Conservation (phyloP, 768 basidiomycete genomes). For the Chalciporus piperatus region DNA sequence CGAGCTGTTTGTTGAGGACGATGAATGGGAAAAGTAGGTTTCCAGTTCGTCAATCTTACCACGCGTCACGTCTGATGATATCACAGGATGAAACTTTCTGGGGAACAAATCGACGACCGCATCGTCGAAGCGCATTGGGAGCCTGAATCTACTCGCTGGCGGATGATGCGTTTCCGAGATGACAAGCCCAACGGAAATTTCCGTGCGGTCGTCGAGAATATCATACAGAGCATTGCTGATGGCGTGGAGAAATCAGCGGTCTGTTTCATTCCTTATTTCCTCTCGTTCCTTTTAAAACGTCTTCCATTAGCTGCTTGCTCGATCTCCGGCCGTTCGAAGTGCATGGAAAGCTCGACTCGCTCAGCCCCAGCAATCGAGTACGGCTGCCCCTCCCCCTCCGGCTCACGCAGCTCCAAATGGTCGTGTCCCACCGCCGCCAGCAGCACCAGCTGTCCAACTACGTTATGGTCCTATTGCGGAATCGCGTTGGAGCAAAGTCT, state of each 20-base stretch:
- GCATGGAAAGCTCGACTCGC: constrained; percentile 71
- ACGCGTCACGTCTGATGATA: constrained; percentile 2
- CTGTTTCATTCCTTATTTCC: constrained; percentile 27
- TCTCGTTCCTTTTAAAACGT: constrained; percentile 9
- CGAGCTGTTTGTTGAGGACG: constrained; percentile 78
- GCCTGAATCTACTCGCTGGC: constrained; percentile 60
- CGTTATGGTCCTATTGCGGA: constrained; percentile 63
- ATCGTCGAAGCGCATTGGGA: constrained; percentile 97
- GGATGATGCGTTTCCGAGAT: constrained; percentile 89
- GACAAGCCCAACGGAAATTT: constrained; percentile 96
- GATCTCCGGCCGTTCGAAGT: constrained; percentile 59
- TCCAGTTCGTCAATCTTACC: neutral
- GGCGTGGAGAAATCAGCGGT: constrained; percentile 90
- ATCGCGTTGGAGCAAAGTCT: constrained; percentile 72
- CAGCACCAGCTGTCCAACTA: constrained; percentile 14
- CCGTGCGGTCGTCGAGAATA: constrained; percentile 76
- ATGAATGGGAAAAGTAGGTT: constrained; percentile 90
- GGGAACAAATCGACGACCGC: constrained; percentile 90
- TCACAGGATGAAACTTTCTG: constrained; percentile 73
- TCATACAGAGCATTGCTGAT: constrained; percentile 88
- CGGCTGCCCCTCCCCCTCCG: constrained; percentile 20
- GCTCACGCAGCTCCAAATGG: constrained; percentile 19
- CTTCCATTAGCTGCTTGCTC: constrained; percentile 58
- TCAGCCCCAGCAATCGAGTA: constrained; percentile 33
- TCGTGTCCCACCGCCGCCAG: constrained; percentile 17